Percentiles rank a stretch among this genome's conserved stretches.
These are phyloP conservation scores for Amanita polypyramis DNA, from an alignment of 768 basidiomycete genomes.

Conservation along the genomic window DNA sequence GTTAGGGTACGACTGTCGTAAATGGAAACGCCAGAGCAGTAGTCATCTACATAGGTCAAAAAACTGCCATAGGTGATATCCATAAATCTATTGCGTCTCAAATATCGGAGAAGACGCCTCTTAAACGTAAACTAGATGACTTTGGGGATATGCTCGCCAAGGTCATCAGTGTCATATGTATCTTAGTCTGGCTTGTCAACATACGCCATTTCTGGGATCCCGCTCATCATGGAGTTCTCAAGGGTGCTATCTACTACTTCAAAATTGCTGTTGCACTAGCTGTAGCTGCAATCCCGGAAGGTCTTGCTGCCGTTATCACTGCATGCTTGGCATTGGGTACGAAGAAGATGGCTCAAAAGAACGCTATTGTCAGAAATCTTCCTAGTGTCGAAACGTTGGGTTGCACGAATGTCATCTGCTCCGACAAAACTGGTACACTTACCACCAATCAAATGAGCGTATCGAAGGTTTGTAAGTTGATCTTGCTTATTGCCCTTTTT, in stretches of 20 bases:
- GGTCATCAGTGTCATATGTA: constrained; percentile 93
- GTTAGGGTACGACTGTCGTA: constrained; percentile 89
- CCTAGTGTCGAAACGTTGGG: constrained; percentile 97
- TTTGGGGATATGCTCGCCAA: constrained; percentile 97
- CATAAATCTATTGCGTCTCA: constrained; percentile 93
- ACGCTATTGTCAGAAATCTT: constrained; percentile 93
- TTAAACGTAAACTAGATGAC: constrained; percentile 96
- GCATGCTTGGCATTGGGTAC: constrained; percentile 94
- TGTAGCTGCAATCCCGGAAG: constrained; percentile 98
- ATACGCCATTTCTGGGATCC: constrained; percentile 95
- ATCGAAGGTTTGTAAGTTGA: constrained; percentile 42
- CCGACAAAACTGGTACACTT: constrained; percentile 95
- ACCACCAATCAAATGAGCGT: constrained; percentile 99
- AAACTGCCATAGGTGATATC: constrained; percentile 93
- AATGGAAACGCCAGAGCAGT: constrained; percentile 85
- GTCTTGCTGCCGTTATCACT: constrained; percentile 96
- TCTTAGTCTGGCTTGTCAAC: constrained; percentile 98
- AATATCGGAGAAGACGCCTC: constrained; percentile 90
- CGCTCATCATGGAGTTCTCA: constrained; percentile 79
- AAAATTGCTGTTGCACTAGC: constrained; percentile 98
- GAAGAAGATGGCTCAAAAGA: constrained; percentile 99
- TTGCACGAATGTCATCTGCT: constrained; percentile 97
- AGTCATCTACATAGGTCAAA: constrained; percentile 77
- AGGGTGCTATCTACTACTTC: constrained; percentile 97
- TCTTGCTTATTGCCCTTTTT: background rate